Evolutionary conservation across 129 eudicot genomes (phyloP).

Genomic region (Escallonia rubra): DNA sequence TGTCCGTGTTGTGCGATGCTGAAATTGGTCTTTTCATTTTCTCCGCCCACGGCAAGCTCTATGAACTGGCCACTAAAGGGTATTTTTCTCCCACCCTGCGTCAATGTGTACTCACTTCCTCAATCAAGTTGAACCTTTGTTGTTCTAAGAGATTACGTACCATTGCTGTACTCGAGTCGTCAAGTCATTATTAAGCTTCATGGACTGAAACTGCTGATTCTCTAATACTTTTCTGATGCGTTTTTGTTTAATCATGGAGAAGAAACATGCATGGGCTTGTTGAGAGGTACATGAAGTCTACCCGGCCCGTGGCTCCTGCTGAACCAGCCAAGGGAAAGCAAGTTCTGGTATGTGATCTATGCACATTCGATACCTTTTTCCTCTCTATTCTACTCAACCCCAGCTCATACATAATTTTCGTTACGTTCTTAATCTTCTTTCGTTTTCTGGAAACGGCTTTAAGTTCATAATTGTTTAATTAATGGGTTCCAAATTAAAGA

Average conservation of each 20-base stretch:
- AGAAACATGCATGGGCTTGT: constrained; percentile 88
- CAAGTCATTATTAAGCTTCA: too few relatives aligned
- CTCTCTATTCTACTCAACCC: too few relatives aligned
- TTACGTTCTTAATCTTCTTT: too few relatives aligned
- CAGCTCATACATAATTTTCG: too few relatives aligned
- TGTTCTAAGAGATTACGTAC: too few relatives aligned
- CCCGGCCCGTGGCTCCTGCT: constrained; percentile 24
- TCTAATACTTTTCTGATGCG: too few relatives aligned
- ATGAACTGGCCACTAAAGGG: constrained; percentile 94
- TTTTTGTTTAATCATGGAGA: not conserved
- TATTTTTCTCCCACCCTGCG: constrained; percentile 12
- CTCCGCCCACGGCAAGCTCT: constrained; percentile 53
- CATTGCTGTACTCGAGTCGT: too few relatives aligned
- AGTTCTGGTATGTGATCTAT: constrained; percentile 45
- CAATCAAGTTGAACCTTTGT: not conserved
- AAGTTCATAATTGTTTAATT: too few relatives aligned
- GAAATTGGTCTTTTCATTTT: not conserved
- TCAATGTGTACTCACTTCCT: too few relatives aligned
- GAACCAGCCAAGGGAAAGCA: constrained; percentile 42
- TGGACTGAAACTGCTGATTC: too few relatives aligned
- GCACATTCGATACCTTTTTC: not conserved
- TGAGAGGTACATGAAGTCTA: constrained; percentile 70
- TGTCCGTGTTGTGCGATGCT: not conserved
- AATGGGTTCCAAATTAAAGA: too few relatives aligned
- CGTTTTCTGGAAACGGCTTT: too few relatives aligned